phyloP scores from a whole-genome alignment of 306 rosid species.

The Prosopis cineraria region DNA sequence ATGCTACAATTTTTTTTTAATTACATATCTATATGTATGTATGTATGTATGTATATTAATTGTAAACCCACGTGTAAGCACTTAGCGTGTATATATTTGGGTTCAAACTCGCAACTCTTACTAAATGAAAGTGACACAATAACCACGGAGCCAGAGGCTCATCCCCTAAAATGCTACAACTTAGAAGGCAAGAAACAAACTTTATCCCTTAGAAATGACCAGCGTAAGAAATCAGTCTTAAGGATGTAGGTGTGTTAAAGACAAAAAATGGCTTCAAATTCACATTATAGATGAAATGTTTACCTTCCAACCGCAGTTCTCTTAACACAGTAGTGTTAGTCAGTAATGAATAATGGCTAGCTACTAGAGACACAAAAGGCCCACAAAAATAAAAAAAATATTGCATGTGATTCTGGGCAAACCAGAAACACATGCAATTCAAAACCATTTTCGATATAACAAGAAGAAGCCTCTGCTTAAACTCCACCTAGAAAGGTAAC shows the following conservation, averaged over 20 bases:
- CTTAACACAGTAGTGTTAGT: not conserved
- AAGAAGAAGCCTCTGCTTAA: too few species aligned
- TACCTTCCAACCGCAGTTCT: not conserved
- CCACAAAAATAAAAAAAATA: conserved; percentile 2
- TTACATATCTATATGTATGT: too few species aligned
- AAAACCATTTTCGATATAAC: not conserved
- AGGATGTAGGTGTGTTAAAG: not conserved
- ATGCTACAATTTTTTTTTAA: not conserved
- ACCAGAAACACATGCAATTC: not conserved
- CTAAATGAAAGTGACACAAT: too few species aligned
- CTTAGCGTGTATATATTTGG: too few species aligned
- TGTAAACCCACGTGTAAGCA: too few species aligned
- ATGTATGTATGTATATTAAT: too few species aligned
- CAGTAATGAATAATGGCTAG: not conserved
- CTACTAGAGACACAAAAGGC: not conserved
- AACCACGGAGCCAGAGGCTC: too few species aligned
- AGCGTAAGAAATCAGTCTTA: not conserved
- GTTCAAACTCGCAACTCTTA: too few species aligned
- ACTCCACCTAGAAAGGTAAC: not conserved
- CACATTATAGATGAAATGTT: not conserved
- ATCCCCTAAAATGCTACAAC: not conserved
- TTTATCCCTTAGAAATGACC: not conserved
- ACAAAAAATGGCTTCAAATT: not conserved
- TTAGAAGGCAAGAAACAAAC: not conserved
- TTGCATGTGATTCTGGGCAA: not conserved